Conservation (phyloP, 2,329 filamentous ascomycete genomes). For the Canariomyces notabilis region DNA sequence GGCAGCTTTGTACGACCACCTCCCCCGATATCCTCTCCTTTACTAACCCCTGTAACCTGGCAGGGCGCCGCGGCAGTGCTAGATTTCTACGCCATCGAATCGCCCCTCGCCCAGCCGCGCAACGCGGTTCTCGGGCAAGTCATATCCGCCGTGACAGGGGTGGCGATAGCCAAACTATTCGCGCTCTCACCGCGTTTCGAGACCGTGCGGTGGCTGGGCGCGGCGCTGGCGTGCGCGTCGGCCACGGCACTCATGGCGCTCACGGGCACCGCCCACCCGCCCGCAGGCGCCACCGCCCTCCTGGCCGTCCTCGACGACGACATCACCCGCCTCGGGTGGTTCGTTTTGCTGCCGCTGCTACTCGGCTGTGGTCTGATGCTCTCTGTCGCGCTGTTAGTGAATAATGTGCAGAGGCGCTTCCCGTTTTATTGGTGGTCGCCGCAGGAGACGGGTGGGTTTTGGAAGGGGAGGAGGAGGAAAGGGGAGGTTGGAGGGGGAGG, state of each 20-base stretch:
- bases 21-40: slow-evolving; percentile 11
- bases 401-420: slow-evolving; percentile 63
- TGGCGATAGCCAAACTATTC: slow-evolving; percentile 62
- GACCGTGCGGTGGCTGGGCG: slow-evolving; percentile 57
- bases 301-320: slow-evolving; percentile 58
- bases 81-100: slow-evolving; percentile 66
- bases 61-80: slow-evolving; percentile 73
- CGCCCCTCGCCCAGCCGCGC: slow-evolving; percentile 67
- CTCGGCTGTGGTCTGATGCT: slow-evolving; percentile 59
- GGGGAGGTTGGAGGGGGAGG: not conserved
- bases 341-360: slow-evolving; percentile 57
- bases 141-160: slow-evolving; percentile 55
- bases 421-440: slow-evolving; percentile 68
- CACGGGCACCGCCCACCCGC: slow-evolving; percentile 69
- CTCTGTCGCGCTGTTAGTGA: slow-evolving; percentile 56
- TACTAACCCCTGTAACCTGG: slow-evolving; percentile 1
- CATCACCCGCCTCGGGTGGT: slow-evolving; percentile 60
- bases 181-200: slow-evolving; percentile 42
- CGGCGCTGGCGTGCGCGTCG: slow-evolving; percentile 58
- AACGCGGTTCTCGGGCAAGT: slow-evolving; percentile 65
- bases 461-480: slow-evolving; percentile 9
- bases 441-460: slow-evolving; percentile 29
- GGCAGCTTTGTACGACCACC: slow-evolving; percentile 59
- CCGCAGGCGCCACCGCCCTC: slow-evolving; percentile 68
- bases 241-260: slow-evolving; percentile 62